Conservation (phyloP, 2,329 filamentous ascomycete species). For the Neopestalotiopsis clavispora region DNA sequence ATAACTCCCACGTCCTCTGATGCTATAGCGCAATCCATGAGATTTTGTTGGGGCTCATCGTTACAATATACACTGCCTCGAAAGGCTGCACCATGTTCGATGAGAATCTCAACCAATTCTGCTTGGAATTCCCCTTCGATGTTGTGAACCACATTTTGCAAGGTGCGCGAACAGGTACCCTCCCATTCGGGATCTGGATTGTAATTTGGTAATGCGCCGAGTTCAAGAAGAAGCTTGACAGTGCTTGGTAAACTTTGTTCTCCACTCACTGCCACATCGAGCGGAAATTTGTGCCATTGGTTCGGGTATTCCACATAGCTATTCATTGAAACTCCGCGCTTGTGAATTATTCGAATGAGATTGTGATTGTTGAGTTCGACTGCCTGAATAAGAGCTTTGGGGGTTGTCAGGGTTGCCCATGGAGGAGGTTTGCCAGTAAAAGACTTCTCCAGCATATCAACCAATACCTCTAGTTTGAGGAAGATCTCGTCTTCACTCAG, state of each 20-base stretch:
- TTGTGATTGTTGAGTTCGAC: not conserved
- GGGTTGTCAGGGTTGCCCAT: not conserved
- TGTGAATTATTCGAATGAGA: not conserved
- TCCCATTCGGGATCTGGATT: not conserved
- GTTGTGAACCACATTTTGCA: not conserved
- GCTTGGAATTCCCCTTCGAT: too few relatives aligned
- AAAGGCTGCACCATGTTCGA: not conserved
- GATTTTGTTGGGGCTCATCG: not conserved
- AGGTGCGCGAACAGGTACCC: not conserved
- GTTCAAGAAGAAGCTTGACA: not conserved
- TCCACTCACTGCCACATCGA: not conserved
- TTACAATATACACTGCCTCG: not conserved
- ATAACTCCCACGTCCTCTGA: not conserved
- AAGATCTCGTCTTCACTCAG: not conserved
- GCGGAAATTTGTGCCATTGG: too few relatives aligned
- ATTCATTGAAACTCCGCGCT: not conserved
- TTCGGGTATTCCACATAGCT: not conserved
- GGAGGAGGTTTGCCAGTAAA: not conserved
- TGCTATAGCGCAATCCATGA: not conserved
- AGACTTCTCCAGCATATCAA: not conserved
- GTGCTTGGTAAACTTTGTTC: not conserved
- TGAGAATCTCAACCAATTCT: not conserved
- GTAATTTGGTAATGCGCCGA: not conserved
- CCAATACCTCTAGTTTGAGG: not conserved
- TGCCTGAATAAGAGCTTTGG: not conserved